Evolutionary conservation across 352 stramenopile genomes (phyloP), one percentile per base, ranked within the genome.

Genomic region (Pythium graminicola): DNA sequence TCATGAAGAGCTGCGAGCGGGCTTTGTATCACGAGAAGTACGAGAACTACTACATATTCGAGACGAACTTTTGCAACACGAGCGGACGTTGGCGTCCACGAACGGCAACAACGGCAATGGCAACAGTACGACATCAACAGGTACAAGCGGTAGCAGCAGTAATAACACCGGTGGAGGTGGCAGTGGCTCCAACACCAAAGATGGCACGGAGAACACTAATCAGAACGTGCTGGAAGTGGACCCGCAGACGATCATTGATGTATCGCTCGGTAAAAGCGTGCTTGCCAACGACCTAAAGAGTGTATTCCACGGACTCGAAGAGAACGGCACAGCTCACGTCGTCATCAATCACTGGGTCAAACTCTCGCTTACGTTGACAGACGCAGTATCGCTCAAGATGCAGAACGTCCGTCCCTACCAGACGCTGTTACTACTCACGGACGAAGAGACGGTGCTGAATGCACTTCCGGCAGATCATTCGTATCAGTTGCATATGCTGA

Each of bases 341-440:
- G 76, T 89, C 17, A 50, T 95, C 27, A 95, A 95, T 57, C 72
- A 76, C 33, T 95, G 84, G 82, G 76, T 95, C 16, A 89, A 90
- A 57, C 67, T 95, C 16, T 93, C 84, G 26, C 64, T 95, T 24
- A 90, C 84, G 13, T 67, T 95, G 8, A 76, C 74, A 4, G 77
- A 93, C 53, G 60, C 77, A 20, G 76, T 81, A 1, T 66, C 68
- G 11, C 60, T 92, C 14, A 60, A 69, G 33, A 77, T 85, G 64
- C 64, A 72, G 5, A 77, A 70, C 42, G 58, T 95, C 28, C 73
- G 84, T 19, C 84, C 84, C 45, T 95, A 95, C 49, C 84, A 95
- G 41, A 92, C 84, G 22, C 67, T 95, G 22, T 41, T 93, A 22
- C 60, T 95, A 22, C 63, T 93, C 8, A 49, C 62, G 0, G 81